These are phyloP conservation scores for Thelonectria blattea DNA, from an alignment of 2,329 filamentous ascomycete species.

Conservation along the genomic window DNA sequence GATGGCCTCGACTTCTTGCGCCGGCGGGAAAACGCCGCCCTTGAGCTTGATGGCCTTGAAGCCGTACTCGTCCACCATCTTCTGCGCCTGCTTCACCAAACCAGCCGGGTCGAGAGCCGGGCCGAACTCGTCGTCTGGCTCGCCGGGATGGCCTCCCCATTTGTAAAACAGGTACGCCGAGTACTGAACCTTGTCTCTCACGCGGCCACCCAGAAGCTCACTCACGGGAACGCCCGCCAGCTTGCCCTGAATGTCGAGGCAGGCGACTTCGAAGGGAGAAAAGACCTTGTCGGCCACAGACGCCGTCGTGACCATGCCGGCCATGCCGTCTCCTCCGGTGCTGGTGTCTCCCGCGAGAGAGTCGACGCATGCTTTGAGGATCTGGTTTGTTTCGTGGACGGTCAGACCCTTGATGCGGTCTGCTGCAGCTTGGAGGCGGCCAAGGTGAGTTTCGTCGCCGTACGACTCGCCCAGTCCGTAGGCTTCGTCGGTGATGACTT, in stretches of 20 bases:
- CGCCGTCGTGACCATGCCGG: conserved; percentile 51
- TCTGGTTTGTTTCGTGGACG: conserved; percentile 73
- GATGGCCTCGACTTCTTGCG: conserved; percentile 47
- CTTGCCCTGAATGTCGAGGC: conserved; percentile 50
- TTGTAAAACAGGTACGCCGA: conserved; percentile 53
- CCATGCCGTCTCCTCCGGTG: conserved; percentile 63
- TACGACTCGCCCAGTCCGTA: conserved; percentile 51
- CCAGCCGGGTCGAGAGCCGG: conserved; percentile 44
- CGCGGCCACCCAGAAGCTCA: conserved; percentile 47
- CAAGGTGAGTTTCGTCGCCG: conserved; percentile 46
- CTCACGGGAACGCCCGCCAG: conserved; percentile 47
- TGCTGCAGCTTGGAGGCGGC: conserved; percentile 43
- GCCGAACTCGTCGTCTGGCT: conserved; percentile 48
- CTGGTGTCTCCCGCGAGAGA: conserved; percentile 63
- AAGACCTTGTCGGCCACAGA: conserved; percentile 50
- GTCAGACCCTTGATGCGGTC: conserved; percentile 39
- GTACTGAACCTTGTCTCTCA: conserved; percentile 49
- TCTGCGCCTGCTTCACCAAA: conserved; percentile 44
- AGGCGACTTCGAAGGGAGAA: conserved; percentile 51
- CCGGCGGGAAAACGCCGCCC: conserved; percentile 49
- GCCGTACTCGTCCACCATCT: conserved; percentile 50
- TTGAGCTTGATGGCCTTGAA: conserved; percentile 53
- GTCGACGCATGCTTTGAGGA: conserved; percentile 84
- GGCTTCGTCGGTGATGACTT: conserved; percentile 43
- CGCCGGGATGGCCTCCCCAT: conserved; percentile 48